Evolutionary conservation across 1,284 basidiomycete genomes (phyloP).

Genomic region (Sutorius eximius): DNA sequence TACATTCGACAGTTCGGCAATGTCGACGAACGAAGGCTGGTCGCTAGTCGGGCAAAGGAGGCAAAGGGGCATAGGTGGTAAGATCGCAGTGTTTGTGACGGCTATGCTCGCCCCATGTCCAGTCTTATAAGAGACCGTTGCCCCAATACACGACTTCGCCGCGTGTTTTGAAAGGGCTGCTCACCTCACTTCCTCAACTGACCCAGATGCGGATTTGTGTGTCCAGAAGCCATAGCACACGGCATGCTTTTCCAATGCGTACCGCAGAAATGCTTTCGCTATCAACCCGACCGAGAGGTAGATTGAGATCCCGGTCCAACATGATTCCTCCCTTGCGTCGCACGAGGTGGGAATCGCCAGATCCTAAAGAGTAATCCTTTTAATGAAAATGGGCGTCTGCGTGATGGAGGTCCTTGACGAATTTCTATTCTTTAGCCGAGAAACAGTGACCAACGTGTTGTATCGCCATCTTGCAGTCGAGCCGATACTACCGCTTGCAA

Average conservation of each 20-base stretch:
- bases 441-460: neutral
- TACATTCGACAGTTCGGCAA: conserved; percentile 23
- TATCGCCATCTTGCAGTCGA: neutral
- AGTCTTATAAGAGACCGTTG: conserved; percentile 34
- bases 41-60: conserved; percentile 26
- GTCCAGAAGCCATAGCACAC: conserved; percentile 24
- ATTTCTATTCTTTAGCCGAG: neutral
- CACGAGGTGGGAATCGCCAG: conserved; percentile 25
- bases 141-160: conserved; percentile 37
- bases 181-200: conserved; percentile 28
- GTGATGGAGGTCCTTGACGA: neutral
- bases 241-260: conserved; percentile 32
- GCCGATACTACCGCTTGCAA: neutral
- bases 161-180: conserved; percentile 31
- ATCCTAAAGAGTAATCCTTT: conserved; percentile 18
- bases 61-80: conserved; percentile 29
- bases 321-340: neutral
- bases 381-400: conserved; percentile 18
- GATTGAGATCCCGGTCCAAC: neutral
- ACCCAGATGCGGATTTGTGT: conserved; percentile 24
- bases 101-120: conserved; percentile 13
- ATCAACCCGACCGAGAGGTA: conserved; percentile 4
- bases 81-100: conserved; percentile 20
- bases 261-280: conserved; percentile 10
- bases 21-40: conserved; percentile 25